Base-by-base conservation (phyloP, 1,139 yeast species). In the Candida gigantensis region DNA sequence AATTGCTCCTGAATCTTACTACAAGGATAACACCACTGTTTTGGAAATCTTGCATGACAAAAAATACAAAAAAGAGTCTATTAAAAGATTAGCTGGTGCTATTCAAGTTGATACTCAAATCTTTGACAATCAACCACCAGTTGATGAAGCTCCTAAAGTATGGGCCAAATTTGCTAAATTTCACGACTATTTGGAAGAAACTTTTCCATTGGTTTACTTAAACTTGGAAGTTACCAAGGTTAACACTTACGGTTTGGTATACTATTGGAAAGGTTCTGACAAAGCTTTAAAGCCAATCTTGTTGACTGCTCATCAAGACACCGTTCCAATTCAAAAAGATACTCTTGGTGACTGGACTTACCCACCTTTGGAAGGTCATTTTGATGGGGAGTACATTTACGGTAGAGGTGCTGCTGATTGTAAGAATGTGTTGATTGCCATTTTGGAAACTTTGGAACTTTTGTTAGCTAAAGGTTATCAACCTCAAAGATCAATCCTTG, bases 301-400 rank as follows among this genome's bases (percentile, higher is more conserved):
- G 57, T 63, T 85, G 29, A 74, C 81, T 59, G 89, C 92, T 3
- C 96, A 87, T 57, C 87, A 81, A 55, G 95, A 86, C 53, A 86
- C 83, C 4, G 95, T 87, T 10, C 95, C 95, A 0, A 84, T 85
- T n/a, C 81, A 79, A 50, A 56, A 61, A 19, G 79, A 68, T 15
- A 75, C 87, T 10, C 54, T 72, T 29, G 66, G 57, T 25, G 65
- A 72, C 34, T 86, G 95, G 95, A 69, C 65, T 3, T 72, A 78
- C 49, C 81, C 82, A 8, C 95, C 95, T 17, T 84, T 78, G 44
- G 70, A 72, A 6, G 95, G 85, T 3, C 70, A 73, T 51, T 84
- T 65, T 51, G 95, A 84, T 49, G 85, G 85, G 3, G 41, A 49
- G 11, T 57, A 31, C 30, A 49, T 70, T 11, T 68, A 55, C 39